Percentiles rank a stretch among this genome's conserved stretches.
Conservation (phyloP, 139 green algal species). For the Gonium pectorale region DNA sequence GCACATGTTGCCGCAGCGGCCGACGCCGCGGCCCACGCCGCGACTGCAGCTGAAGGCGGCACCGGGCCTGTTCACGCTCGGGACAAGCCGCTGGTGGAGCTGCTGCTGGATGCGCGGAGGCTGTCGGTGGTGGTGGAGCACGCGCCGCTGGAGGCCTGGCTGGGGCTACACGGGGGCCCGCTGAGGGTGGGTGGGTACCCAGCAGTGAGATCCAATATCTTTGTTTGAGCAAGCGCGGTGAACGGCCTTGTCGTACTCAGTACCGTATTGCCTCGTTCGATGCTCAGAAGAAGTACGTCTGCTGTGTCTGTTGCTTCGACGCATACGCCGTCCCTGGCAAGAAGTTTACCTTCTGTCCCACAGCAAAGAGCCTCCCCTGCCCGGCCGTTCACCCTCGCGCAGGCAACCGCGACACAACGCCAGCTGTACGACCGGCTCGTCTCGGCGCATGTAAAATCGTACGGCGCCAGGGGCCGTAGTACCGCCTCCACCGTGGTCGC, state of each 20-base stretch:
- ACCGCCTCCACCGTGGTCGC: conserved; percentile 1
- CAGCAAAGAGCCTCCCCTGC: too few relatives aligned
- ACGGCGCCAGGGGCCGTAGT: conserved; percentile 8
- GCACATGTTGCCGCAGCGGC: conserved; percentile 15
- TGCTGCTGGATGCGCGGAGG: conserved; percentile 50
- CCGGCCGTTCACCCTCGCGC: too few relatives aligned
- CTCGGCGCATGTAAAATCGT: conserved; percentile 7
- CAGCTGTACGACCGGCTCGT: conserved; percentile 72
- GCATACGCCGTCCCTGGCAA: too few relatives aligned
- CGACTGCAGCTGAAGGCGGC: not conserved
- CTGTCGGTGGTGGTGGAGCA: conserved; percentile 71
- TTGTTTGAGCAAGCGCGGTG: too few relatives aligned
- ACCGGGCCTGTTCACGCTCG: too few relatives aligned
- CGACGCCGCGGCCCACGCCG: not conserved
- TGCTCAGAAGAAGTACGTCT: too few relatives aligned
- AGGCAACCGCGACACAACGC: conserved; percentile 57
- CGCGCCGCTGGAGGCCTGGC: conserved; percentile 79
- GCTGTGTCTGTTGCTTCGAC: too few relatives aligned
- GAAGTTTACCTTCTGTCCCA: too few relatives aligned
- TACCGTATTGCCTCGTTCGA: too few relatives aligned
- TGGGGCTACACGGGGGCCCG: conserved; percentile 64
- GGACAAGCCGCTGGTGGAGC: conserved; percentile 56
- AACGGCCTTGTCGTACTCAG: too few relatives aligned
- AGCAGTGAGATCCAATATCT: too few relatives aligned
- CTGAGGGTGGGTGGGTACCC: conserved; percentile 55